Evolutionary conservation across 2,329 filamentous ascomycete species (phyloP).

Genomic region (Pestalotiopsis sp.): DNA sequence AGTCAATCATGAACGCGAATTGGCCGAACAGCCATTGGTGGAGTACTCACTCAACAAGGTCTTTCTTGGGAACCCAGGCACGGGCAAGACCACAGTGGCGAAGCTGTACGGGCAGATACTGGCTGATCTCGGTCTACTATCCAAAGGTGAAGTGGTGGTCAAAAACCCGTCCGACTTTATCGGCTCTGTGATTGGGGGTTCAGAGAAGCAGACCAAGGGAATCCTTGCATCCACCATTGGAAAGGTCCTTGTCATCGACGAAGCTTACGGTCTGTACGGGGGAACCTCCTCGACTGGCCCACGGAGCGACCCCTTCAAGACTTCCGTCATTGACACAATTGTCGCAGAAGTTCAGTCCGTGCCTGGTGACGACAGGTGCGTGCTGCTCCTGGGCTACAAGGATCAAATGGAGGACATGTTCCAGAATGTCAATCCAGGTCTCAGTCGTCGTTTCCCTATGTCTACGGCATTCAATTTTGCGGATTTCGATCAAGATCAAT

Average conservation of each 20-base stretch:
- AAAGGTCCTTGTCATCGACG: constrained; percentile 80
- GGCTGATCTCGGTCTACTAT: constrained; percentile 38
- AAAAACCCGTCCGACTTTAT: constrained; percentile 79
- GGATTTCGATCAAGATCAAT: constrained; percentile 63
- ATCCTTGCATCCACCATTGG: constrained; percentile 68
- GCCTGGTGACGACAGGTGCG: constrained; percentile 71
- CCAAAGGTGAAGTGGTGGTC: constrained; percentile 52
- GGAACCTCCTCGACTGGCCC: constrained; percentile 28
- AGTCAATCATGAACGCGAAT: constrained; percentile 27
- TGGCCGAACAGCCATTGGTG: constrained; percentile 24
- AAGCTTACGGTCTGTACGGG: constrained; percentile 69
- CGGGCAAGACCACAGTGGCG: constrained; percentile 32
- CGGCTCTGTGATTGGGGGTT: constrained; percentile 62
- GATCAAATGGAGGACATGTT: constrained; percentile 73
- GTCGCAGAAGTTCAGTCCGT: constrained; percentile 73
- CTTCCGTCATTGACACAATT: constrained; percentile 71
- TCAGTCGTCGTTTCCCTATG: constrained; percentile 66
- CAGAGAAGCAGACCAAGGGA: constrained; percentile 71
- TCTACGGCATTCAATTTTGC: constrained; percentile 67
- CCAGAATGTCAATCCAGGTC: constrained; percentile 71
- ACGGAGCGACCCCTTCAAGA: constrained; percentile 49
- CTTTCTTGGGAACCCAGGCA: constrained; percentile 30
- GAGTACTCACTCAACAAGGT: constrained; percentile 28
- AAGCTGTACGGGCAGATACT: constrained; percentile 31
- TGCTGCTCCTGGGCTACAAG: constrained; percentile 71